Base-by-base conservation (phyloP, 768 basidiomycete genomes). In the Suillus sp. region DNA sequence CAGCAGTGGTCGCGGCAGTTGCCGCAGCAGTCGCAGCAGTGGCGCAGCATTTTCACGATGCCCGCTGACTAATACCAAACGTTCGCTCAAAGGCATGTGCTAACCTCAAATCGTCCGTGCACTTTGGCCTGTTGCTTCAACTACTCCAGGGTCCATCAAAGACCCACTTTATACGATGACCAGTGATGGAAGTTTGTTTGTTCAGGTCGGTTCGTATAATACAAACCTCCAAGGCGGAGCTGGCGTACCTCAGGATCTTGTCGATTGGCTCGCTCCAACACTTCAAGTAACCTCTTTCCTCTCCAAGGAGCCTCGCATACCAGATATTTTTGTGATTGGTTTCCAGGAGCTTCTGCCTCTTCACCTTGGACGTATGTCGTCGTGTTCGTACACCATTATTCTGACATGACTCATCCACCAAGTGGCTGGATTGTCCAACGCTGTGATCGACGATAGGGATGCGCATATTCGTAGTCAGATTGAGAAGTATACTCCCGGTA, bases 331-430 rank as follows among this genome's bases (percentile, higher is more conserved):
- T 47, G 95, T 89, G 7, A 90, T 98, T 59, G 94, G 93, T 2
- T 95, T 97, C 67, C 96, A 99, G 74, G 96, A 99, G 74, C 81
- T 97, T 30, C 81, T 96, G 14, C 95, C 95, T 7, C 81, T 99
- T 3, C 92, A 96, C 72, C 86, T 95, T 45, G 90, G 92, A 65
- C 82, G 91, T 94, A 76, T 68, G 91, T 86, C 61, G 60, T n/a
- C 50, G 37, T 62, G 56, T 35, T 38, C 25, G 47, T 59, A 64
- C 27, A 40, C 34, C 30, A 43, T 61, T 60, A 18, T 50, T 51
- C 48, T 45, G 54, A 62, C 50, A 6, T 62, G 16, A 27, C 34
- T 20, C 16, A 20, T 25, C 55, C 48, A 61, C 62, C 58, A 68
- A 96, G 93, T 96, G 45, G 85, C 90, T 66, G 95, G 95, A 11